Evolutionary conservation across 2,329 filamentous ascomycete species (phyloP).

Genomic region (Scedosporium aurantiacum): DNA sequence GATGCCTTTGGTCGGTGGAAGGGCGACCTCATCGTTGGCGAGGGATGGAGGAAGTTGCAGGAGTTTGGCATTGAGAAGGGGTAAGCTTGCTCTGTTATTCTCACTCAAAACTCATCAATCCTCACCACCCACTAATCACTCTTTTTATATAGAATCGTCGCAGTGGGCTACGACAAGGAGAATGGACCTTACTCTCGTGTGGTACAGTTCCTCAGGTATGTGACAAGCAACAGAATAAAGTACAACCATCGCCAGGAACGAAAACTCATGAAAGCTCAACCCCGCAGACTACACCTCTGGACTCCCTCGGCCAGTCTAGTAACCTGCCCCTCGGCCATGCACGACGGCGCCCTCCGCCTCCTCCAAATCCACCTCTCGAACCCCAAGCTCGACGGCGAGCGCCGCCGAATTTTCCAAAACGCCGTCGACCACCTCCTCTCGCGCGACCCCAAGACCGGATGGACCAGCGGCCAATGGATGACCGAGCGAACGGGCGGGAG

Average conservation of each 20-base stretch:
- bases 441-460: slow-evolving; percentile 24
- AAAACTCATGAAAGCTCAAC: neutral
- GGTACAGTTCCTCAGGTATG: slow-evolving; percentile 9
- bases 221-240: neutral
- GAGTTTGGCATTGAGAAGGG: slow-evolving; percentile 10
- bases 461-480: slow-evolving; percentile 73
- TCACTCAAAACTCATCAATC: too few species aligned
- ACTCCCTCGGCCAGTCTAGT: slow-evolving; percentile 3
- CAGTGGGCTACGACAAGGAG: slow-evolving; percentile 8
- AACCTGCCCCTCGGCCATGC: slow-evolving; percentile 6
- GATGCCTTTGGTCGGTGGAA: slow-evolving; percentile 47
- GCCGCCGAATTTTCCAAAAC: slow-evolving; percentile 35
- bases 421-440: slow-evolving; percentile 39
- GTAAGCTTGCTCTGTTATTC: neutral
- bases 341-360: slow-evolving; percentile 45
- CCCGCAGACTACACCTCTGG: slow-evolving; percentile 4
- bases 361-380: slow-evolving; percentile 31
- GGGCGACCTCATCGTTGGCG: slow-evolving; percentile 9
- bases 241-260: neutral
- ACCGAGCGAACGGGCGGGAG: slow-evolving; percentile 59
- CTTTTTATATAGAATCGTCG: slow-evolving; percentile 8
- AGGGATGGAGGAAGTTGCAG: slow-evolving; percentile 13
- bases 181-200: slow-evolving; percentile 10
- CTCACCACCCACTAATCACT: neutral
- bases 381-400: slow-evolving; percentile 15